Base-by-base conservation (phyloP, 441 rosid species). In the Gossypium armourianum region DNA sequence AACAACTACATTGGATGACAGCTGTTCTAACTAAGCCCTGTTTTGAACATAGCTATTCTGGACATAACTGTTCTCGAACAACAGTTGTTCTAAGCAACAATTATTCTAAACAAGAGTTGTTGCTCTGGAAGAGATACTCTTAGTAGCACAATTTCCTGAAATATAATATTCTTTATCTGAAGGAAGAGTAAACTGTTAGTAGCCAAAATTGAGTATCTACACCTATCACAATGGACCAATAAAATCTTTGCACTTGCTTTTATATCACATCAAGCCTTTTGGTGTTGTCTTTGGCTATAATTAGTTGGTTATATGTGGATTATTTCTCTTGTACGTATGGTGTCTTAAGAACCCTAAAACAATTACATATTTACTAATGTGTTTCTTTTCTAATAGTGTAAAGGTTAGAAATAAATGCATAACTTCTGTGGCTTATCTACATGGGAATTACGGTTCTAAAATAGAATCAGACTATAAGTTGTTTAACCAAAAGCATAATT, bases 301-400 rank as follows among this genome's bases (percentile, higher is more conserved):
- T 47, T 17, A 49, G 57, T n/a, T 65, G 43, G 40, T 65, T 65
- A 19, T 3, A 23, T 16, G 43, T 47, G 57, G 69, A 65, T 45
- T 0, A 47, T 64, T 64, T 64, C 56, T 47, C 20, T 23, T 23
- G 6, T 49, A 49, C 21, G 3, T 47, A 23, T 6, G 57, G 40
- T 3, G 40, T 19, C 68, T 2, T 43, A 63, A 63, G 68, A 63
- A 43, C 54, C 68, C 29, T 21, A 63, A 62, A 47, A 23, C 57
- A 65, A 7, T 13, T 16, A 47, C 15, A 47, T 3, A 13, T 5
- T 9, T 58, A 43, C 32, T 43, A 26, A 4, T 45, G 2, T 63
- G 10, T 17, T 43, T 63, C 19, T 43, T 43, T 20, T 47, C n/a
- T 21, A 47, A n/a, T 47, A 23, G 15, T 65, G 57, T 49, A 20